Conservation (phyloP, 225 moss, liverwort and hornwort genomes). For the Antitrichia curtipendula region DNA sequence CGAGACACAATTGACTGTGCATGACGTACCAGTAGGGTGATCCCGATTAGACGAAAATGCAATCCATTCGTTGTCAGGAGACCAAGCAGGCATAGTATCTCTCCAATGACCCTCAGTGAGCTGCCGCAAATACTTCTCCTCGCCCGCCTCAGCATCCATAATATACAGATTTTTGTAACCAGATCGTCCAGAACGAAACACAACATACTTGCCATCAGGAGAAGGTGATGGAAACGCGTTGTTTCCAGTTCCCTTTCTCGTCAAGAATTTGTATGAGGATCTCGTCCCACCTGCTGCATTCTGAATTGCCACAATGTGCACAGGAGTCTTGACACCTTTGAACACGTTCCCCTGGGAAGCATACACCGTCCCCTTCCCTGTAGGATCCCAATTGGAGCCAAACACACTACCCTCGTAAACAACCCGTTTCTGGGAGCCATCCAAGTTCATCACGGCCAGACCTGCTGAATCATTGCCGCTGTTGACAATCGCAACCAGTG, state of each 20-base stretch:
- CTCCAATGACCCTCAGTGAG: constrained; percentile 64
- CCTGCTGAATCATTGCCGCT: not conserved
- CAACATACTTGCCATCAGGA: constrained; percentile 70
- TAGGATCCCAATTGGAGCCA: constrained; percentile 44
- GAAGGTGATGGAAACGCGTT: constrained; percentile 72
- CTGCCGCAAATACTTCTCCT: constrained; percentile 39
- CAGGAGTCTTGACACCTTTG: not conserved
- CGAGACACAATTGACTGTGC: not conserved
- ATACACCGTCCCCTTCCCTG: constrained; percentile 33
- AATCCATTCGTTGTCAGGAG: constrained; percentile 77
- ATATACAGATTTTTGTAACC: constrained; percentile 77
- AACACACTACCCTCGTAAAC: constrained; percentile 14
- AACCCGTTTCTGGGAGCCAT: constrained; percentile 33
- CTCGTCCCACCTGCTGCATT: constrained; percentile 8
- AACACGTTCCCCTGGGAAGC: constrained; percentile 19
- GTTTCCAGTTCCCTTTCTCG: constrained; percentile 35
- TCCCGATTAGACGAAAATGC: constrained; percentile 54
- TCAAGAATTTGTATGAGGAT: constrained; percentile 18
- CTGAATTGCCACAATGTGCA: constrained; percentile 38
- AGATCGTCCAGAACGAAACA: constrained; percentile 61
- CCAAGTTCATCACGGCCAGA: constrained; percentile 35
- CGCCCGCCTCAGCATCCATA: constrained; percentile 68
- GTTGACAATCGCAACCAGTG: constrained; percentile 26
- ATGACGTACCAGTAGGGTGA: constrained; percentile 16
- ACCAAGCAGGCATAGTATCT: constrained; percentile 67